These are phyloP conservation scores for Vigna unguiculata DNA, from an alignment of 306 rosid genomes.

Conservation along the genomic window DNA sequence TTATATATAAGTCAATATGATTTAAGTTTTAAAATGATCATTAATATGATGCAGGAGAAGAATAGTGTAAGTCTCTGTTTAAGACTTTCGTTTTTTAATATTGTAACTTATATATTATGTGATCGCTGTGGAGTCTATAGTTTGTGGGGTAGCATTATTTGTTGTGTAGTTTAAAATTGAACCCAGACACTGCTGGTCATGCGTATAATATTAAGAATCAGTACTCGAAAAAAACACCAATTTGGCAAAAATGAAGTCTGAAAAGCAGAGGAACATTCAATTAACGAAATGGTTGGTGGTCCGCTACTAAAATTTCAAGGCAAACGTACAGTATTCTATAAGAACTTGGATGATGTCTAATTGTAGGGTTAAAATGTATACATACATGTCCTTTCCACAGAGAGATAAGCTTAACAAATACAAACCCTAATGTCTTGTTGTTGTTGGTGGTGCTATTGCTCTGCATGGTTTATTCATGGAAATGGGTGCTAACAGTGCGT, in stretches of 20 bases:
- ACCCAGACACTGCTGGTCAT: neutral
- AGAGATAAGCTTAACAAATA: conserved; percentile 37
- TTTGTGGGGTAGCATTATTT: conserved; percentile 6
- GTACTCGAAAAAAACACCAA: neutral
- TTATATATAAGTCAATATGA: too few relatives aligned
- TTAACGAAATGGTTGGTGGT: neutral
- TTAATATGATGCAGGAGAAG: too few relatives aligned
- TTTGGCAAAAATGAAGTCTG: neutral
- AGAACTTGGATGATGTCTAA: conserved; percentile 32
- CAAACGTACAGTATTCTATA: conserved; percentile 22
- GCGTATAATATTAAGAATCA: neutral
- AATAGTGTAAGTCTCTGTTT: neutral
- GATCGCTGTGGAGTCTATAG: neutral
- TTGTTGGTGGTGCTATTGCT: neutral
- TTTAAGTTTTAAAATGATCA: too few relatives aligned
- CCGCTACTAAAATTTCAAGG: neutral
- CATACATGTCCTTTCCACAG: conserved; percentile 10
- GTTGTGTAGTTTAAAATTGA: neutral
- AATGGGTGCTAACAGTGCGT: conserved; percentile 27
- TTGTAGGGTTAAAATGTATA: conserved; percentile 1
- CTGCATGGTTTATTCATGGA: conserved; percentile 40
- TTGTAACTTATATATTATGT: neutral
- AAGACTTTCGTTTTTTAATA: conserved; percentile 24
- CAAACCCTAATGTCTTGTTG: too few relatives aligned
- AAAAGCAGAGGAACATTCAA: neutral